Evolutionary conservation across 1,139 yeast genomes (phyloP).

Genomic region (Hyphopichia pseudoburtonii): DNA sequence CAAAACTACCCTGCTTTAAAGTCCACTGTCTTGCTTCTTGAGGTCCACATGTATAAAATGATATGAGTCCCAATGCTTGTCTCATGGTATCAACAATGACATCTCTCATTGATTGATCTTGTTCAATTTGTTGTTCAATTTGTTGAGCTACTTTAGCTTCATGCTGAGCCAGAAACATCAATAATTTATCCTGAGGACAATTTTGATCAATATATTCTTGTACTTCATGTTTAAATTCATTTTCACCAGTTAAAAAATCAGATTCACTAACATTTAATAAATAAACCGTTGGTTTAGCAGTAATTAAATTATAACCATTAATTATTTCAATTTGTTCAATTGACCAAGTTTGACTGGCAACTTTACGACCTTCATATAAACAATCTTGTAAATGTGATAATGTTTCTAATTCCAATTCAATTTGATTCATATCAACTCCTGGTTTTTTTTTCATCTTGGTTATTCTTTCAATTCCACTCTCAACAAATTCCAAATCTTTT

Average conservation of each 20-base stretch:
- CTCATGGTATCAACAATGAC: constrained; percentile 63
- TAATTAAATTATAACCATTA: constrained; percentile 59
- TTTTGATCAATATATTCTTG: constrained; percentile 52
- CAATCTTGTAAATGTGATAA: constrained; percentile 50
- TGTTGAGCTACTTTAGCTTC: constrained; percentile 45
- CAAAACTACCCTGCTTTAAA: constrained; percentile 70
- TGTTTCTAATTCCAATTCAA: constrained; percentile 45
- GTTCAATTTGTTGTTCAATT: constrained; percentile 16
- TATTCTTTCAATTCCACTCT: constrained; percentile 50
- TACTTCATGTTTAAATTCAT: constrained; percentile 47
- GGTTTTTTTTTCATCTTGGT: constrained; percentile 45
- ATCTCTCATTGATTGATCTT: constrained; percentile 38
- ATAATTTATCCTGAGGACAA: constrained; percentile 55
- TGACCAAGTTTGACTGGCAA: constrained; percentile 49
- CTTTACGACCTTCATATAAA: constrained; percentile 60
- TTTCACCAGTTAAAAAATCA: constrained; percentile 48
- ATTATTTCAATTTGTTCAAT: constrained; percentile 50
- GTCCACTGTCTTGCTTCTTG: constrained; percentile 94
- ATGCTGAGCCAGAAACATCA: constrained; percentile 60
- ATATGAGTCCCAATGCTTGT: constrained; percentile 63
- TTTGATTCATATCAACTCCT: constrained; percentile 22
- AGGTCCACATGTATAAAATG: constrained; percentile 91
- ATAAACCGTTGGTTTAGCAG: constrained; percentile 70
- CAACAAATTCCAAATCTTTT: constrained; percentile 69
- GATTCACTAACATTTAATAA: constrained; percentile 57